phyloP scores from a whole-genome alignment of 768 basidiomycete species.

The Gyrodon lividus region DNA sequence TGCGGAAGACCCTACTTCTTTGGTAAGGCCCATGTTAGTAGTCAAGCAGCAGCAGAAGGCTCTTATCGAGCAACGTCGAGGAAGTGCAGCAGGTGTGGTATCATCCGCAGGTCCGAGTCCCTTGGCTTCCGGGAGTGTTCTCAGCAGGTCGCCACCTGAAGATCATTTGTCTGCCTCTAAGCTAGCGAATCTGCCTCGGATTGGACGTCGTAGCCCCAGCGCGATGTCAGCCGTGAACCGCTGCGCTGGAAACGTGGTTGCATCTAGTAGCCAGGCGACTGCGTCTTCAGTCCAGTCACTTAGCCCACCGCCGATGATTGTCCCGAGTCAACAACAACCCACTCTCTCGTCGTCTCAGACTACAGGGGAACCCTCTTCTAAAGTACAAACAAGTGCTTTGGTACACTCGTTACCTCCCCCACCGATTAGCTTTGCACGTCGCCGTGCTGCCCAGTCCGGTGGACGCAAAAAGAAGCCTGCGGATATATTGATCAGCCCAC shows the following conservation, averaged over 20 bases:
- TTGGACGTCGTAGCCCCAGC: slow-evolving; percentile 42
- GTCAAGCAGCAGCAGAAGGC: slow-evolving; percentile 74
- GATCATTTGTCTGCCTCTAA: slow-evolving; percentile 31
- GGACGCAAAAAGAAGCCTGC: slow-evolving; percentile 68
- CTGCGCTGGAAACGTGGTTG: slow-evolving; percentile 25
- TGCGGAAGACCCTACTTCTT: slow-evolving; percentile 54
- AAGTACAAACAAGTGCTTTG: slow-evolving; percentile 19
- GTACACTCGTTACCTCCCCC: slow-evolving; percentile 57
- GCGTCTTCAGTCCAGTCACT: slow-evolving; percentile 20
- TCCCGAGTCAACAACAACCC: slow-evolving; percentile 23
- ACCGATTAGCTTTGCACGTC: slow-evolving; percentile 75
- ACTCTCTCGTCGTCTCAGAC: slow-evolving; percentile 16
- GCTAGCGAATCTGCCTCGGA: slow-evolving; percentile 19
- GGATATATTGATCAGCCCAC: slow-evolving; percentile 74
- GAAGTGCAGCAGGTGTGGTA: slow-evolving; percentile 47
- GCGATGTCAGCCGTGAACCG: slow-evolving; percentile 19
- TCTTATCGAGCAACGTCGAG: slow-evolving; percentile 67
- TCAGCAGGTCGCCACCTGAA: slow-evolving; percentile 23
- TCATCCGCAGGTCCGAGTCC: slow-evolving; percentile 29
- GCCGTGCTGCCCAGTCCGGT: slow-evolving; percentile 66
- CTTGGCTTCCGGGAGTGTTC: slow-evolving; percentile 21
- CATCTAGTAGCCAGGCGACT: slow-evolving; percentile 26
- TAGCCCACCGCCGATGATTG: slow-evolving; percentile 26
- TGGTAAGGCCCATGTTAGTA: slow-evolving; percentile 57
- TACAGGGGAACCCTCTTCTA: slow-evolving; percentile 21